These are phyloP conservation scores for Paraglomus occultum DNA, from an alignment of 192 early-diverging fungal species.

Conservation along the genomic window DNA sequence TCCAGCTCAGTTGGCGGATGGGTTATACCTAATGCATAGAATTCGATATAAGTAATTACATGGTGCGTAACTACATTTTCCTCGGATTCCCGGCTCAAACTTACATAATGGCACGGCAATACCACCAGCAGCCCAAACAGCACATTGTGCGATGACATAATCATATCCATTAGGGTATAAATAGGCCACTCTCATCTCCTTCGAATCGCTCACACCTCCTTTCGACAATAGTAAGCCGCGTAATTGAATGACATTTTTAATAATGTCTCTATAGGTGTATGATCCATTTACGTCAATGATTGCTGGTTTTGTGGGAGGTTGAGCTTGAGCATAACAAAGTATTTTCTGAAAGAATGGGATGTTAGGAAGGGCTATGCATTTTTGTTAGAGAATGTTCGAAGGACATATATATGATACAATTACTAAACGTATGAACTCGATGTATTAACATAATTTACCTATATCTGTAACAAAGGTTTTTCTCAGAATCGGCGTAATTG, in stretches of 20 bases:
- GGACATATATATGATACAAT: too few relatives aligned
- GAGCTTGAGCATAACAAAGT: slow-evolving; percentile 28
- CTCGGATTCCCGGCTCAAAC: background rate
- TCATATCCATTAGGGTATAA: slow-evolving; percentile 54
- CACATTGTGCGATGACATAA: slow-evolving; percentile 69
- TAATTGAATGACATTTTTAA: slow-evolving; percentile 34
- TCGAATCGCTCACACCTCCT: slow-evolving; percentile 26
- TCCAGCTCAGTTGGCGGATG: slow-evolving; percentile 77
- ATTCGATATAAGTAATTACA: background rate
- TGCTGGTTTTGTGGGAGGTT: slow-evolving; percentile 23
- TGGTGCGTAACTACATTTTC: background rate
- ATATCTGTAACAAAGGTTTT: too few relatives aligned
- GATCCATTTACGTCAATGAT: slow-evolving; percentile 34
- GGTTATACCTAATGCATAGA: slow-evolving; percentile 43
- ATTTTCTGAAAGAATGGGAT: slow-evolving; percentile 39
- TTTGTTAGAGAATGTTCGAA: background rate
- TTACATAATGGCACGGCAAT: slow-evolving; percentile 77
- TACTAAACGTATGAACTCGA: too few relatives aligned
- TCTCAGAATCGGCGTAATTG: too few relatives aligned
- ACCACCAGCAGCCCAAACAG: slow-evolving; percentile 76
- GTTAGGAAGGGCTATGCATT: slow-evolving; percentile 29
- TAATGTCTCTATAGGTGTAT: slow-evolving; percentile 36
- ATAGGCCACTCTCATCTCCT: slow-evolving; percentile 39
- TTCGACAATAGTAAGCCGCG: slow-evolving; percentile 27
- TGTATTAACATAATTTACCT: too few relatives aligned